Evolutionary conservation across 805 yeast genomes (phyloP).

Genomic region (Candida rishiriensis): DNA sequence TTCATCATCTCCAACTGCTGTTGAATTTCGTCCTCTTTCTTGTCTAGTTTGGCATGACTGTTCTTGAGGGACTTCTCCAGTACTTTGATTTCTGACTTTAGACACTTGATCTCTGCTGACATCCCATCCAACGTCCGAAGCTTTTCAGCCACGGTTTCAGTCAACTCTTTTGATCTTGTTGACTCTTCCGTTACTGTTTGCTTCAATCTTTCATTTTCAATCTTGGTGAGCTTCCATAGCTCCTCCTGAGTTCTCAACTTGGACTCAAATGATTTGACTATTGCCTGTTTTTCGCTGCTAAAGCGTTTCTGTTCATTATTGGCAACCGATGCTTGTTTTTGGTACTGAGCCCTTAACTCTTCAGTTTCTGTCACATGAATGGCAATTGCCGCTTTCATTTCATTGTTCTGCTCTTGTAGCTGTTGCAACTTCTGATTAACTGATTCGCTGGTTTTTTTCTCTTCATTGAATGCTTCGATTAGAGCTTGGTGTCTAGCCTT

Average conservation of each 20-base stretch:
- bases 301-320: too few species aligned
- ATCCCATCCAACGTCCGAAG: not conserved
- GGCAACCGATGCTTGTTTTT: too few species aligned
- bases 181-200: not conserved
- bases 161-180: not conserved
- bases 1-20: too few species aligned
- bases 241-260: conserved; percentile 34
- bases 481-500: not conserved
- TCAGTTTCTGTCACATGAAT: too few species aligned
- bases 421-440: not conserved
- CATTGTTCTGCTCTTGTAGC: not conserved
- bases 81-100: not conserved
- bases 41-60: not conserved
- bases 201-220: conserved; percentile 26
- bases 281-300: conserved; percentile 8
- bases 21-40: not conserved
- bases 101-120: not conserved
- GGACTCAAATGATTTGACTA: conserved; percentile 28
- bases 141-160: not conserved
- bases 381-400: not conserved
- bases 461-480: not conserved
- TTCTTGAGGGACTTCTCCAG: not conserved
- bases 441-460: not conserved
- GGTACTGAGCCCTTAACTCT: too few species aligned
- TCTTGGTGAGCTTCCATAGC: conserved; percentile 25